Evolutionary conservation across 495 filamentous ascomycete genomes (phyloP), one percentile per base, ranked within the genome.

Genomic region (Penicillium simplicissimum): DNA sequence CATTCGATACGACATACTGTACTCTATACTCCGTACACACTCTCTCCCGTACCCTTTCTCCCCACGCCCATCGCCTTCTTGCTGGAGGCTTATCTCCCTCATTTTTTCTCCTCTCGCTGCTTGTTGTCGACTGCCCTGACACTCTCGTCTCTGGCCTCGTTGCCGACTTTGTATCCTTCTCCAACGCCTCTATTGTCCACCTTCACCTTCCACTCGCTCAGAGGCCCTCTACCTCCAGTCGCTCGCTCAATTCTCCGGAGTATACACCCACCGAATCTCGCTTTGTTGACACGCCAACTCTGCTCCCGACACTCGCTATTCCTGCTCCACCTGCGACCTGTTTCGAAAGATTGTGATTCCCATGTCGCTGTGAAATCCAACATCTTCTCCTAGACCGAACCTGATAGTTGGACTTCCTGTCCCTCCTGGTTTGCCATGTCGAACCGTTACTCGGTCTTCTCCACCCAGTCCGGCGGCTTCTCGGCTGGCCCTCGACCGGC

Each of bases 361-460:
- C 51, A 34, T 53, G 51, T n/a, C 33, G 17, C 23, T 53, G 51
- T 53, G 51, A 37, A 36, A 14, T 37, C 3, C 28, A n/a, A 25
- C 14, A 28, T 33, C n/a, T 3, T 28, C 14, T 21, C 14, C 28
- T 35, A 53, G 51, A 53, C 51, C 17, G 19, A 21, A 17, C 28
- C 19, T 37, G 5, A 53, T 11, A 23, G 15, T 53, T 14, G 51
- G 34, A 53, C 48, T 52, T 9, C 28, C 37, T 15, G 21, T 13
- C 54, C 31, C 28, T 34, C 62, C 34, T 42, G 40, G 25, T 57
- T 61, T 67, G 59, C 66, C 74, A 95, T 88, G 83, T 90, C 91
- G 80, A 85, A 88, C 74, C 90, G 93, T 65, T 90, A 90, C 79
- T 96, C 94, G 33, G 86, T 90, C 74, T 96, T 90, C 74, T 97